These are phyloP conservation scores for Ophiostoma angusticollis DNA, from an alignment of 2,329 filamentous ascomycete genomes.

Conservation along the genomic window DNA sequence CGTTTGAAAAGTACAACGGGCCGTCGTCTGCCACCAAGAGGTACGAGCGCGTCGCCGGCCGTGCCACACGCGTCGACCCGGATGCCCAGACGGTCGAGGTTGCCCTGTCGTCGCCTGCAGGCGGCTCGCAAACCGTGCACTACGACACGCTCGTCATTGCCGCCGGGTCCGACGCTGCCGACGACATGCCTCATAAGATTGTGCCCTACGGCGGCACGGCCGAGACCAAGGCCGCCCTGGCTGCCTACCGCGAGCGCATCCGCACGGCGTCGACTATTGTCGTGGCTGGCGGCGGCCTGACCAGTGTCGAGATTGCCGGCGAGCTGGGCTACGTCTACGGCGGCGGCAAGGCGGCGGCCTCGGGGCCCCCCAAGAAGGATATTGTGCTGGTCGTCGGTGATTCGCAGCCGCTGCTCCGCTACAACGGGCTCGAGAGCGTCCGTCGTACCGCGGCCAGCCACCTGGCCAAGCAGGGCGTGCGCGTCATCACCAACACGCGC, in stretches of 20 bases:
- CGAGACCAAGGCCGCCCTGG: conserved; percentile 28
- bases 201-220: conserved; percentile 25
- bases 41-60: conserved; percentile 41
- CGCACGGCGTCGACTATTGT: conserved; percentile 33
- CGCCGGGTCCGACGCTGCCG: conserved; percentile 34
- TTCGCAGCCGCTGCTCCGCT: conserved; percentile 25
- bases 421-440: conserved; percentile 22
- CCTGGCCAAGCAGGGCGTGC: conserved; percentile 25
- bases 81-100: conserved; percentile 30
- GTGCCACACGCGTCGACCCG: conserved; percentile 31
- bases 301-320: conserved; percentile 37
- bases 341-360: conserved; percentile 7
- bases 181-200: conserved; percentile 37
- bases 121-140: conserved; percentile 22
- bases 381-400: conserved; percentile 30
- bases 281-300: conserved; percentile 37
- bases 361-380: conserved; percentile 28
- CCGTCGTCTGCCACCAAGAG: conserved; percentile 18
- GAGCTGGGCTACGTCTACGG: conserved; percentile 38
- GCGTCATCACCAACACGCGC: conserved; percentile 26
- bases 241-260: conserved; percentile 25
- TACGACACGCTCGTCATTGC: conserved; percentile 44
- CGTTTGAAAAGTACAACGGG: conserved; percentile 32
- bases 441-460: conserved; percentile 26
- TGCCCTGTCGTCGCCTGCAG: conserved; percentile 18